These are phyloP conservation scores for Gloeopeniophorella convolvens DNA, from an alignment of 768 basidiomycete genomes.

Conservation along the genomic window DNA sequence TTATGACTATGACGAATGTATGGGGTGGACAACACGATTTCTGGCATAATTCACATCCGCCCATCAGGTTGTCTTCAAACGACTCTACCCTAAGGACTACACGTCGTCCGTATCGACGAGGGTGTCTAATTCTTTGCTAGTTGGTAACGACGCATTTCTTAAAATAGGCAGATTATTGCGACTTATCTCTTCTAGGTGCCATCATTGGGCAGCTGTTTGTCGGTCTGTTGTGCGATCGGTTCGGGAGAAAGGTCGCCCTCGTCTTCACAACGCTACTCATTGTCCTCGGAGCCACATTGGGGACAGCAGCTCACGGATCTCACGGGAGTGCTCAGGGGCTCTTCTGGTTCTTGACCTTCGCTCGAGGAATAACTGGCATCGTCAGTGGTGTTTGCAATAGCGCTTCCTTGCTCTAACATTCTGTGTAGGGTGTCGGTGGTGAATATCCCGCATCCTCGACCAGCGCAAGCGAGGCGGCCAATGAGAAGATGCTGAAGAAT, in stretches of 20 bases:
- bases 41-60: constrained; percentile 15
- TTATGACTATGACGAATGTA: constrained; percentile 67
- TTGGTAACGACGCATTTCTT: constrained; percentile 39
- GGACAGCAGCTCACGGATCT: constrained; percentile 60
- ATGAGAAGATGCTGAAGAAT: constrained; percentile 53
- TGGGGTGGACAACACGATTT: constrained; percentile 8
- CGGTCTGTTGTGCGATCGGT: constrained; percentile 63
- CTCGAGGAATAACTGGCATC: constrained; percentile 63
- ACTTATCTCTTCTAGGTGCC: constrained; percentile 37
- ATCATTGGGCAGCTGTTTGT: constrained; percentile 56
- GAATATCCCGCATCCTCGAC: constrained; percentile 74
- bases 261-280: constrained; percentile 63
- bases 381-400: constrained; percentile 32
- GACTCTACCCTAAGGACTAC: constrained; percentile 57
- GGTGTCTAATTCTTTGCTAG: constrained; percentile 63
- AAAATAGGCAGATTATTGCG: neutral
- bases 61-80: constrained; percentile 60
- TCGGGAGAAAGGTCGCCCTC: constrained; percentile 73
- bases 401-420: neutral
- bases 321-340: constrained; percentile 49
- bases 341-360: constrained; percentile 71
- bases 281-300: constrained; percentile 60
- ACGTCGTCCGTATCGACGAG: constrained; percentile 56
- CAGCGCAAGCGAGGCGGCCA: constrained; percentile 64
- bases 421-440: constrained; percentile 59